Evolutionary conservation across 441 rosid genomes (phyloP), one percentile per base, ranked within the genome.

Genomic region (Gossypium aridum): DNA sequence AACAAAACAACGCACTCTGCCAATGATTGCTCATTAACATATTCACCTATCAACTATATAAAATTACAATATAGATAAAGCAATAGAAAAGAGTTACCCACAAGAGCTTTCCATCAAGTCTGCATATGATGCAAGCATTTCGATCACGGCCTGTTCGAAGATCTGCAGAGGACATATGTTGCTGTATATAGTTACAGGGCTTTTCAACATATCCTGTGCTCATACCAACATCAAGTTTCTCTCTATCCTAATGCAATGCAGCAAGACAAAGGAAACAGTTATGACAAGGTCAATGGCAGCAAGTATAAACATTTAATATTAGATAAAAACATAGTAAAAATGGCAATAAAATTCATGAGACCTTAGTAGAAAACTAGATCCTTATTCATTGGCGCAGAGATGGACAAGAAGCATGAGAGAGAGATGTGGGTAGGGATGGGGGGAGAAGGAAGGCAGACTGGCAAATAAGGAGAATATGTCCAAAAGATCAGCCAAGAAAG

Each of bases 71-170:
- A 70, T 13, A 19, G 55, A 56, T 63, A 59, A 23, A 66, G 31
- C 56, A 62, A 82, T 60, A 45, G 59, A 70, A 71, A 71, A 22
- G 43, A 53, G 80, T 75, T 77, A 86, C 94, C 72, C 85, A 90
- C 94, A 86, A 72, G 72, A 88, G 82, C 71, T 73, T 79, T 72
- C 89, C 92, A 55, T 83, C 85, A 77, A 70, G 83, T 78, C 80
- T 84, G 83, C 94, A 90, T 72, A 81, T 8, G 61, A 53, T 19
- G 79, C 90, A 86, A 49, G 68, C 70, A 75, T 75, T 84, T 64
- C 51, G 80, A 59, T 70, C 70, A 4, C 55, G 67, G 49, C 78
- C 73, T 22, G 55, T 22, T 70, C 67, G 79, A 78, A 55, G 74
- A 55, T 55, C 74, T 16, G 26, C 23, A 22, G 47, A 26, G 47